Evolutionary conservation across 345 rosid species (phyloP).

Genomic region (Aegle marmelos): DNA sequence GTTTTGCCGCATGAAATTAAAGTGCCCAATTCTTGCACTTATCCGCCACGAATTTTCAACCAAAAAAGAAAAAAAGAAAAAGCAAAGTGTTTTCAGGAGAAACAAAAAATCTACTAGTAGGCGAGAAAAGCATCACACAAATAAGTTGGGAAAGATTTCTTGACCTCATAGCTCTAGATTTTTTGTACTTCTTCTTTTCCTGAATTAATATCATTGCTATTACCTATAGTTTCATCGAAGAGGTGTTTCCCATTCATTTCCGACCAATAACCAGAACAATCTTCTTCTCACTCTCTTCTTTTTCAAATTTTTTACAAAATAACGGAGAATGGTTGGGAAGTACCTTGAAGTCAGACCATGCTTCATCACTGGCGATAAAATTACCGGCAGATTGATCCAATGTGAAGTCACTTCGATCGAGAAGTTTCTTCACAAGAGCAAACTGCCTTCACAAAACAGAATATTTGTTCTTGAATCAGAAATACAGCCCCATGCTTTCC

Average conservation of each 20-base stretch:
- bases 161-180: background rate
- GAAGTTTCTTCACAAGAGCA: constrained; percentile 36
- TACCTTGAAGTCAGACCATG: constrained; percentile 49
- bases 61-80: too few species aligned
- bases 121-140: background rate
- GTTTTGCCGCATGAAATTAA: background rate
- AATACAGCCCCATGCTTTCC: constrained; percentile 41
- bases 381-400: constrained; percentile 39
- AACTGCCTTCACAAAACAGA: constrained; percentile 39
- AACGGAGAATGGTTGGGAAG: background rate
- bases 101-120: background rate
- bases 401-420: constrained; percentile 35
- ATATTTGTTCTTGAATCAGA: constrained; percentile 36
- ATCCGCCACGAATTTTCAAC: background rate
- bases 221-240: too few species aligned
- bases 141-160: background rate
- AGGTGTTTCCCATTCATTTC: background rate
- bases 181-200: too few species aligned
- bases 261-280: too few species aligned
- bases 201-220: background rate
- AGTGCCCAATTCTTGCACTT: background rate
- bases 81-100: too few species aligned
- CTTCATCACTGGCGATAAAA: constrained; percentile 38
- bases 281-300: too few species aligned
- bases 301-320: background rate